These are phyloP conservation scores for Rauvolfia tetraphylla DNA, from an alignment of 257 asterid species.

Conservation along the genomic window DNA sequence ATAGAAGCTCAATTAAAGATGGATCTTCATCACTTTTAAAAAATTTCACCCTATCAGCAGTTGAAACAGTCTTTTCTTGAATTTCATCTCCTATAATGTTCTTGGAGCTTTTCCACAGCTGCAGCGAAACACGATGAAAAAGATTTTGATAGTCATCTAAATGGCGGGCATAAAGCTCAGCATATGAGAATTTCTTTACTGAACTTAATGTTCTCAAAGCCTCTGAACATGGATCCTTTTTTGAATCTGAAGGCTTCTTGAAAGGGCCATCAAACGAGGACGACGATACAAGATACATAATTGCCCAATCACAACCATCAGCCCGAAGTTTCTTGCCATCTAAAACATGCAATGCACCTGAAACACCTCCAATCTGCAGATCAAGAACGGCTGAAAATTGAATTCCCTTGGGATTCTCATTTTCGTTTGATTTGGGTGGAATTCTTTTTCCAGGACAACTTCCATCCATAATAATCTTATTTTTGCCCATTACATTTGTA, in stretches of 20 bases:
- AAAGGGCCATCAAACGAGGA: constrained; percentile 76
- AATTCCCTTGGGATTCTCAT: constrained; percentile 42
- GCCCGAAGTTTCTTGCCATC: constrained; percentile 51
- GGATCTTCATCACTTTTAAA: constrained; percentile 70
- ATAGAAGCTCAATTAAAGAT: constrained; percentile 61
- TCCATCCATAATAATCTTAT: constrained; percentile 59
- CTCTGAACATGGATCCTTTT: constrained; percentile 44
- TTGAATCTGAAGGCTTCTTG: constrained; percentile 50
- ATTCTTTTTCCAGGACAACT: constrained; percentile 41
- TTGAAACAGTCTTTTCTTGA: constrained; percentile 26
- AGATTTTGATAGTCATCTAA: constrained; percentile 63
- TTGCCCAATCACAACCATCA: constrained; percentile 59
- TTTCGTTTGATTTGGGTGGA: too few species aligned
- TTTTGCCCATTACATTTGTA: constrained; percentile 38
- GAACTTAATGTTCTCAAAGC: constrained; percentile 40
- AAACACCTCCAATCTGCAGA: constrained; percentile 46
- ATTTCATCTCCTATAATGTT: constrained; percentile 1
- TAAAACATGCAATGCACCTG: constrained; percentile 31
- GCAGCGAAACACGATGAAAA: constrained; percentile 67
- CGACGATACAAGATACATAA: constrained; percentile 56
- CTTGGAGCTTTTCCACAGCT: constrained; percentile 42
- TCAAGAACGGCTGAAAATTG: constrained; percentile 64
- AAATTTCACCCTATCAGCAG: constrained; percentile 56
- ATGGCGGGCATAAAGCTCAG: constrained; percentile 61
- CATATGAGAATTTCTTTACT: constrained; percentile 45